phyloP scores from a whole-genome alignment of 495 filamentous ascomycete genomes.

The Penicillium crystallinum region DNA sequence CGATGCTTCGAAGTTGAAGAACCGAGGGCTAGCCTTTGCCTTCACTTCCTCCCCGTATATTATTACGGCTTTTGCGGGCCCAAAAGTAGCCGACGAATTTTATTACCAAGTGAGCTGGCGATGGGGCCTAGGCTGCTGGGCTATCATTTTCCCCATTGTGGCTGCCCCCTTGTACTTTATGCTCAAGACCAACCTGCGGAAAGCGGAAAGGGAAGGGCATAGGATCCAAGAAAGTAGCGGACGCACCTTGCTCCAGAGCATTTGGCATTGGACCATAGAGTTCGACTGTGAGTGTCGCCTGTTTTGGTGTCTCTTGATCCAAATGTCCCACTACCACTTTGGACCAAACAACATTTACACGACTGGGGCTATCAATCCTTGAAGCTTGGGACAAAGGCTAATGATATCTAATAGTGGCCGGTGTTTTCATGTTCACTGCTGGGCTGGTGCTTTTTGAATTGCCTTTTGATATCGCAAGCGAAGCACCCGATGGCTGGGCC shows the following conservation, averaged over 20 bases:
- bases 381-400: no score
- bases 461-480: constrained; percentile 44
- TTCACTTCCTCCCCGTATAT: constrained; percentile 56
- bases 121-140: constrained; percentile 57
- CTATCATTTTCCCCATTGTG: constrained; percentile 51
- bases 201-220: constrained; percentile 41
- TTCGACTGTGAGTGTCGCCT: constrained; percentile 17
- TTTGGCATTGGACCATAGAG: constrained; percentile 15
- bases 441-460: constrained; percentile 58
- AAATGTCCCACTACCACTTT: no score
- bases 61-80: constrained; percentile 50
- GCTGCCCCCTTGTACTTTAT: constrained; percentile 41
- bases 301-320: no score
- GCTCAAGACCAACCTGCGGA: constrained; percentile 44
- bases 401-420: constrained; percentile 17
- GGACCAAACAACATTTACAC: no score
- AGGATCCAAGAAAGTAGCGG: constrained; percentile 23
- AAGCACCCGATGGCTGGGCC: constrained; percentile 35
- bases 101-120: constrained; percentile 45
- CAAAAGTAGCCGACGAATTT: constrained; percentile 41
- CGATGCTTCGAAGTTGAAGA: constrained; percentile 53
- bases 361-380: no score
- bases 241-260: constrained; percentile 12
- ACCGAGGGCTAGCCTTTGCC: constrained; percentile 53
- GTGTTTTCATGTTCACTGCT: constrained; percentile 50